phyloP scores from a whole-genome alignment of 2,329 filamentous ascomycete genomes.

The Blastomyces emzantsi region DNA sequence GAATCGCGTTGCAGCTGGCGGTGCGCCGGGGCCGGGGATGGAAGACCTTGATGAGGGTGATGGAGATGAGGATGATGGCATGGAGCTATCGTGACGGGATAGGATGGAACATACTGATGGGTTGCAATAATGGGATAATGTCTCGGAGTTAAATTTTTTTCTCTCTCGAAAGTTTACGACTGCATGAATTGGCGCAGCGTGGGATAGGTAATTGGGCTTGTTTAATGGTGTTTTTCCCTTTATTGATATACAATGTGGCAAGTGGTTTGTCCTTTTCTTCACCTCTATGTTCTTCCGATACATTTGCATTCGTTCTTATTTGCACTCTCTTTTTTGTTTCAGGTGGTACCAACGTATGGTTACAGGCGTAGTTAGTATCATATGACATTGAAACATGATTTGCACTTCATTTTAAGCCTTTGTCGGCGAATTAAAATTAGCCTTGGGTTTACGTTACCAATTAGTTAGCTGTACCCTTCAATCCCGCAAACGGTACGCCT shows the following conservation, averaged over 20 bases:
- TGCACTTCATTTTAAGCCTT: background rate
- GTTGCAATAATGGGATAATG: background rate
- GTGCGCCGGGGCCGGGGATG: constrained; percentile 19
- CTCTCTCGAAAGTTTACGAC: background rate
- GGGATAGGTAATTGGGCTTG: background rate
- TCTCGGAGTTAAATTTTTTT: background rate
- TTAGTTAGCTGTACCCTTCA: too few species aligned
- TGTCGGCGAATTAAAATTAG: too few species aligned
- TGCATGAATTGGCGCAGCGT: background rate
- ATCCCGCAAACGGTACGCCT: background rate
- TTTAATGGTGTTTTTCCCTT: background rate
- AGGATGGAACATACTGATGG: background rate
- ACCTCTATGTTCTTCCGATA: background rate
- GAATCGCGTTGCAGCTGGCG: constrained; percentile 19
- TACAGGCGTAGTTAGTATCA: background rate
- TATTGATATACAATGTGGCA: background rate
- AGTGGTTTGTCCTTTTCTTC: background rate
- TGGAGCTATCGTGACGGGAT: constrained; percentile 34
- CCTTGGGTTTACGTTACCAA: too few species aligned
- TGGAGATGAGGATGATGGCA: constrained; percentile 40
- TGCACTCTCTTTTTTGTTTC: background rate
- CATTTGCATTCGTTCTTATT: background rate
- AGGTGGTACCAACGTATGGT: background rate
- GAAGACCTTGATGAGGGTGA: constrained; percentile 36
- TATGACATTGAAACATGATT: background rate